phyloP scores from a whole-genome alignment of 2,329 filamentous ascomycete genomes.

The Paecilomyces niveus region DNA sequence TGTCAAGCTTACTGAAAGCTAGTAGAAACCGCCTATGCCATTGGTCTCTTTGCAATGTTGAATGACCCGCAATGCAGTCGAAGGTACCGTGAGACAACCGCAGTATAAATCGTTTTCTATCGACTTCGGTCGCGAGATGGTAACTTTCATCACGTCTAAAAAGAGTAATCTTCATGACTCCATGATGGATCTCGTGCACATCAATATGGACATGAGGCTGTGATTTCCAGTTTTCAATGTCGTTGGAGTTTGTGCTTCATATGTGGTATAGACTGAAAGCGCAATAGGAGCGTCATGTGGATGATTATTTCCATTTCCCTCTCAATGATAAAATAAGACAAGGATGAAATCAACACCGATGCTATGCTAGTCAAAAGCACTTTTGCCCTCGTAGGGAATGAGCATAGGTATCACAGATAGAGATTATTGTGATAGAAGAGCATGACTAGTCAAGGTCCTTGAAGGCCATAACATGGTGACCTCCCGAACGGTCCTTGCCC shows the following conservation, averaged over 20 bases:
- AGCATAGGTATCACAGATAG: not conserved
- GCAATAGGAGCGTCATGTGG: not conserved
- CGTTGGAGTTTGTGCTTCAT: too few relatives aligned
- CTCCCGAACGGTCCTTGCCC: constrained; percentile 33
- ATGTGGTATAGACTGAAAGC: not conserved
- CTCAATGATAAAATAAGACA: not conserved
- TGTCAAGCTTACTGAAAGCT: not conserved
- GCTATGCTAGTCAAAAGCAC: constrained; percentile 1
- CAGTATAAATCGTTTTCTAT: not conserved
- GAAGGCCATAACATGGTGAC: constrained; percentile 36
- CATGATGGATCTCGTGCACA: not conserved
- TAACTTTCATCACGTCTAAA: not conserved
- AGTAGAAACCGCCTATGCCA: not conserved
- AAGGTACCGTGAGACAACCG: too few relatives aligned
- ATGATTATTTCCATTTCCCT: not conserved
- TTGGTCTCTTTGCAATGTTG: not conserved
- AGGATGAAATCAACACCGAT: constrained; percentile 2
- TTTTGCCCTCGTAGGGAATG: not conserved
- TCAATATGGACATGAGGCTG: too few relatives aligned
- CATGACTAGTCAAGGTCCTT: constrained; percentile 32
- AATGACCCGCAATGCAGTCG: too few relatives aligned
- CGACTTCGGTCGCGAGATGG: not conserved
- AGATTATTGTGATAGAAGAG: not conserved
- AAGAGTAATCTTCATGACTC: not conserved
- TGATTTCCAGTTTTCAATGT: too few relatives aligned